Evolutionary conservation across 257 asterid species (phyloP), one percentile per base, ranked within the genome.

Genomic region (Solanum raphanifolium): DNA sequence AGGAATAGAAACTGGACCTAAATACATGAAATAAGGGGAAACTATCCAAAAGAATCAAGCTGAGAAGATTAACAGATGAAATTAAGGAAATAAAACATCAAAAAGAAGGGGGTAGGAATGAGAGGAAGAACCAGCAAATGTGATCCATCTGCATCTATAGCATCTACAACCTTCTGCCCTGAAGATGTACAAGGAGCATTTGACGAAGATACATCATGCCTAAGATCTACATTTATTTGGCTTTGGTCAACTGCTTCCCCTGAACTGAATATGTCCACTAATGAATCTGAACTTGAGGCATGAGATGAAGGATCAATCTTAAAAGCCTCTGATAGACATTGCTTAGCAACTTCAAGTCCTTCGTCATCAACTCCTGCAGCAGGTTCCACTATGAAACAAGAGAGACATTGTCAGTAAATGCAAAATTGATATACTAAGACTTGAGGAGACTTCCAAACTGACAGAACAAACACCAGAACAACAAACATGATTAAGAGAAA

Each of bases 281-380:
- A 89, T 9, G 95, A 92, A 83, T 93, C 98, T 82, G 84, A 62
- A 48, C 86, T 86, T 81, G 92, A 71, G 87, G 72, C 89, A 88
- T 81, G 83, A 43, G 96, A 92, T 32, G 94, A 90, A 81, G 88
- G 91, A 91, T 92, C 97, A 88, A 95, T 89, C 92, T 91, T 92
- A 86, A 95, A 95, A 87, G 93, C 95, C 85, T 93, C 98, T 83
- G 94, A 90, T 62, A 95, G 90, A 73, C 98, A 95, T n/a, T 95
- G 95, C 89, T 89, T 94, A 13, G 96, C 97, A 87, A 95, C 98
- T 88, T 93, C 95, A 73, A 95, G 94, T 58, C 96, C 96, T 86
- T 94, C 98, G 38, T 83, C 43, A 85, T 94, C 98, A 88, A 84
- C 93, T 84, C 94, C 98, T 46, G 90, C 88, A 21, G 95, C 93